Base-by-base conservation (phyloP, 495 filamentous ascomycete species). In the Neurospora sp. region DNA sequence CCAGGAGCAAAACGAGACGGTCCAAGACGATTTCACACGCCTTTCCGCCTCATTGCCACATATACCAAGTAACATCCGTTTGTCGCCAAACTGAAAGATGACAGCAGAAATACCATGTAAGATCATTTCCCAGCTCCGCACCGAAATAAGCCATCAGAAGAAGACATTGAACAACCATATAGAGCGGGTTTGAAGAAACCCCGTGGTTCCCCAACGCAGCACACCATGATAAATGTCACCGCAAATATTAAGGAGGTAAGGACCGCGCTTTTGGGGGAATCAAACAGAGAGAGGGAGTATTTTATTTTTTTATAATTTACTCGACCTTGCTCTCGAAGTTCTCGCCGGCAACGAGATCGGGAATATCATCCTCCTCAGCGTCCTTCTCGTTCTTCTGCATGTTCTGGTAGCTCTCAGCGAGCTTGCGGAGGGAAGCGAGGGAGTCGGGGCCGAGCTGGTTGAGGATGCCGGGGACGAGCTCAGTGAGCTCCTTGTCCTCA, bases 401-500 rank as follows among this genome's bases (percentile, higher is more conserved):
- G 85, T 89, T 95, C 91, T 99, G 96, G 88, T 98, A 99, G 90
- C 92, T 96, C 90, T 99, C 96, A 72, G 96, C 96, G 42, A 99
- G 89, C 88, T 98, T 98, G 83, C 96, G 92, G 76, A 99, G 93
- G 73, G 93, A 96, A 69, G 96, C 96, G n/a, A 99, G 91, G 74
- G 92, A 94, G 86, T 99, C 96, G 75, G 96, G 96, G 74, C 96
- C 96, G 68, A 99, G 93, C 87, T 99, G 96, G 90, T 98, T 98
- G 71, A 99, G 92, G 87, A 99, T 99, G 72, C 96, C 96, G 77
- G 96, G 96, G 75, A 99, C 96, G 79, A 99, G 94, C 87, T 99
- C 96, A 53, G 96, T 99, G 78, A 99, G 92, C 85, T 99, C 96
- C 89, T 99, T 99, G 86, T 99, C 96, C 84, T 99, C 96, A 77